phyloP scores from a whole-genome alignment of 345 rosid genomes.

The Cardamine resedifolia region DNA sequence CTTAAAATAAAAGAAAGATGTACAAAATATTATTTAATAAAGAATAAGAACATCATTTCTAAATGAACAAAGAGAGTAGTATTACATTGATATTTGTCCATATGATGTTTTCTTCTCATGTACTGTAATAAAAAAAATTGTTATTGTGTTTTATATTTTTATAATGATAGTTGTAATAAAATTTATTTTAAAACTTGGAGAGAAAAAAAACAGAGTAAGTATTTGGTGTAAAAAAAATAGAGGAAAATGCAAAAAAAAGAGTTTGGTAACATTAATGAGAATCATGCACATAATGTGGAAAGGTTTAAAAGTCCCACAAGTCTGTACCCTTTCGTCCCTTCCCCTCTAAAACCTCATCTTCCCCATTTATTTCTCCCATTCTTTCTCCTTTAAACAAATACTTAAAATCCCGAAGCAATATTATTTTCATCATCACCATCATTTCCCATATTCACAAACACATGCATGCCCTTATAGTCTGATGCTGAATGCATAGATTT shows the following conservation, averaged over 20 bases:
- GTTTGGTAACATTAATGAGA: not conserved
- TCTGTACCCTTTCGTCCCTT: not conserved
- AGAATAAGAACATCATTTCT: not conserved
- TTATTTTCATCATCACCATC: not conserved
- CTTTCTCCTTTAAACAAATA: not conserved
- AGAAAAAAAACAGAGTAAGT: not conserved
- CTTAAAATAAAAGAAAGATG: too few species aligned
- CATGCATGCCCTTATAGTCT: not conserved
- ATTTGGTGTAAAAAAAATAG: not conserved
- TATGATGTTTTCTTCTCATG: not conserved
- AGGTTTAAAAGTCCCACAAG: slow-evolving; percentile 3
- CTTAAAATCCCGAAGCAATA: not conserved
- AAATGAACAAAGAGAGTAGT: not conserved
- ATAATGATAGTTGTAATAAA: not conserved
- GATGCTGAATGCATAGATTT: not conserved
- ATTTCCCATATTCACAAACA: not conserved
- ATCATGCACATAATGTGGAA: not conserved
- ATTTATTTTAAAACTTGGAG: too few species aligned
- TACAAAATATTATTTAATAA: not conserved
- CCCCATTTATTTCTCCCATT: slow-evolving; percentile 14
- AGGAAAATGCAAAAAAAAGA: not conserved
- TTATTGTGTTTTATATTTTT: not conserved
- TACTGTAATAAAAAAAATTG: not conserved
- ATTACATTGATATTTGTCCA: not conserved
- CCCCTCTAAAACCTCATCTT: slow-evolving; percentile 2